These are phyloP conservation scores for Lyophyllum decastes DNA, from an alignment of 768 basidiomycete genomes.

Conservation along the genomic window DNA sequence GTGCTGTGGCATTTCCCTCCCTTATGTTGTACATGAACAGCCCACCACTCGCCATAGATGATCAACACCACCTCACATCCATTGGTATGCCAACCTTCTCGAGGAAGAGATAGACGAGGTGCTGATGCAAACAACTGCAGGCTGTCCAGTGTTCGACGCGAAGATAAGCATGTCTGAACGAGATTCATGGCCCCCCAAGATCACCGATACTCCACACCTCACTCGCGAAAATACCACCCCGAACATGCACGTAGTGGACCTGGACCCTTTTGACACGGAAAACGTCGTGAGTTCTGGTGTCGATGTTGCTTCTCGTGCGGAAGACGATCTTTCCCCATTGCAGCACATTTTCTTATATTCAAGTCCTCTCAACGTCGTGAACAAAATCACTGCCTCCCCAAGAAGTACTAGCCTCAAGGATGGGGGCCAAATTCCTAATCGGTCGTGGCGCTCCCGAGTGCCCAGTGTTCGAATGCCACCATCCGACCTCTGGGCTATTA, in stretches of 20 bases:
- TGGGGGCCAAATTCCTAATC: slow-evolving; percentile 9
- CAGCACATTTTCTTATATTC: slow-evolving; percentile 1
- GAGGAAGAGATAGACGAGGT: background rate
- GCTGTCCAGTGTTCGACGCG: slow-evolving; percentile 3
- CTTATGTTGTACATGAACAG: slow-evolving; percentile 4
- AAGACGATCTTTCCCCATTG: background rate
- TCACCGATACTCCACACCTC: background rate
- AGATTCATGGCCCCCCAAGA: slow-evolving; percentile 4
- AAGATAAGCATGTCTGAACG: slow-evolving; percentile 2
- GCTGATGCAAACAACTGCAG: slow-evolving; percentile 6
- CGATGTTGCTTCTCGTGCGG: background rate
- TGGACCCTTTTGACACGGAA: background rate
- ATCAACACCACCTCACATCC: slow-evolving; percentile 3
- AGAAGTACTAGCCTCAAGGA: background rate
- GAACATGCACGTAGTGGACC: background rate
- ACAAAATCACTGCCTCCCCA: background rate
- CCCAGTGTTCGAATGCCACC: slow-evolving; percentile 17
- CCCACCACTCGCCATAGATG: background rate
- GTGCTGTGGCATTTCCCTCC: slow-evolving; percentile 4
- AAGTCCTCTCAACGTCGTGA: background rate
- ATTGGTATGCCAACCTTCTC: slow-evolving; percentile 9
- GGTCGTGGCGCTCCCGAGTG: background rate
- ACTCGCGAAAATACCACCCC: background rate
- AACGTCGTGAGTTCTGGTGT: slow-evolving; percentile 5
- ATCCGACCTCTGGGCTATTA: slow-evolving; percentile 10